Conservation (phyloP, 176 grass and related monocot species). For the Tuctoria greenei region DNA sequence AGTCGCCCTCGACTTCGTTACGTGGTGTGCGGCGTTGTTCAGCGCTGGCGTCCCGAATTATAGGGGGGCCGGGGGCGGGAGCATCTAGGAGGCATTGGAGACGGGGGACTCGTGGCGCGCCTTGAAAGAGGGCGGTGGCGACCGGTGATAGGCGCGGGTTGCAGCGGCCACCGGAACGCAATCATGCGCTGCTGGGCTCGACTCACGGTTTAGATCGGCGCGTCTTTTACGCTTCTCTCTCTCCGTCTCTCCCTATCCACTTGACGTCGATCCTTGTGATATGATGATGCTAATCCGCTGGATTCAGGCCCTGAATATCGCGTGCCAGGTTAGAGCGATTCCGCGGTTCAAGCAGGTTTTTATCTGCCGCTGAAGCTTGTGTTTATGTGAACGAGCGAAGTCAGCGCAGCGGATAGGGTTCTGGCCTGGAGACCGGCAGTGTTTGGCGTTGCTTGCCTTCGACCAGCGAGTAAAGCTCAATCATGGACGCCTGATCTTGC, state of each 20-base stretch:
- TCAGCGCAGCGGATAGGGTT: too few species aligned
- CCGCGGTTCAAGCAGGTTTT: not conserved
- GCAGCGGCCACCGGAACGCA: not conserved
- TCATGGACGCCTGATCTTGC: not conserved
- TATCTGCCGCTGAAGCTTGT: not conserved
- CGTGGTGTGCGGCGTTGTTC: not conserved
- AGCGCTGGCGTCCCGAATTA: not conserved
- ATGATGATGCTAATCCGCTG: not conserved
- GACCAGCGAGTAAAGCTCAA: not conserved
- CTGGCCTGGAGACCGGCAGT: not conserved
- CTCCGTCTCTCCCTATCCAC: not conserved
- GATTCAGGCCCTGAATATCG: not conserved
- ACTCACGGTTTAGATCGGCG: not conserved
- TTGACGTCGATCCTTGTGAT: not conserved
- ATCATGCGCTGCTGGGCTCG: not conserved
- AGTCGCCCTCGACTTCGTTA: constrained; percentile 11
- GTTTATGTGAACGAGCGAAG: not conserved
- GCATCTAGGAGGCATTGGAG: not conserved
- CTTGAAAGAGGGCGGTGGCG: constrained; percentile 10
- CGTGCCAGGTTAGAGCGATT: not conserved
- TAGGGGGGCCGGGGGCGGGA: not conserved
- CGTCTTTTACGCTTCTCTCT: not conserved
- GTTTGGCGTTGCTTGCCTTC: not conserved
- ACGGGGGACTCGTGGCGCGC: not conserved
- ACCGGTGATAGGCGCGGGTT: not conserved